A percentile compares a stretch with the other conserved stretches of the same genome.
These are phyloP conservation scores for Azolla pinnata DNA, from an alignment of 75 land plant species.

Conservation along the genomic window DNA sequence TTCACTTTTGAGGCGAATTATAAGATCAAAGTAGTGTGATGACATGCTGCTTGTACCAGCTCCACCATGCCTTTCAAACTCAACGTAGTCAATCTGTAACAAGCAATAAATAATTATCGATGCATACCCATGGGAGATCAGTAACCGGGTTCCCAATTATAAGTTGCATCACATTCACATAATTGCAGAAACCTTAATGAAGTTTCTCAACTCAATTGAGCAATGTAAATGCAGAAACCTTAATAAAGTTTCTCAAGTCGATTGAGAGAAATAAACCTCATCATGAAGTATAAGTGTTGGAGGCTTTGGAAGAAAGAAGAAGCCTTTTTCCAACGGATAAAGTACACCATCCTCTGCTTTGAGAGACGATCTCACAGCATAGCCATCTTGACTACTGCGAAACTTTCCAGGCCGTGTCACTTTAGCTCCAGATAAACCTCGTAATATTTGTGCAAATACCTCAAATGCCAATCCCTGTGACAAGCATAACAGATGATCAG, in stretches of 20 bases:
- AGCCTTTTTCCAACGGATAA: constrained; percentile 44
- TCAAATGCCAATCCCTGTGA: constrained; percentile 29
- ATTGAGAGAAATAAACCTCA: constrained; percentile 24
- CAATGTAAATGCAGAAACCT: too few relatives aligned
- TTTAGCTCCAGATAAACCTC: constrained; percentile 40
- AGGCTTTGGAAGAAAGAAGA: constrained; percentile 44
- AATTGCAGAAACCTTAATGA: constrained; percentile 6
- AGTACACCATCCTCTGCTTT: constrained; percentile 43
- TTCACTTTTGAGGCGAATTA: constrained; percentile 35
- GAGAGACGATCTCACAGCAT: constrained; percentile 31
- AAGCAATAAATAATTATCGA: too few relatives aligned
- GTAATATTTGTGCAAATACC: constrained; percentile 31
- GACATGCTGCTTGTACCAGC: constrained; percentile 42
- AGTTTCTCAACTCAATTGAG: too few relatives aligned
- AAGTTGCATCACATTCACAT: too few relatives aligned
- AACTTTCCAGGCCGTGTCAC: constrained; percentile 43
- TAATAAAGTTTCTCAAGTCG: too few relatives aligned
- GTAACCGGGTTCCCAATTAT: too few relatives aligned
- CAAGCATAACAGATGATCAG: too few relatives aligned
- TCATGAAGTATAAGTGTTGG: constrained; percentile 44
- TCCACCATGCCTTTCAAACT: constrained; percentile 47
- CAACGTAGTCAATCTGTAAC: constrained; percentile 37
- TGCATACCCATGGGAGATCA: too few relatives aligned
- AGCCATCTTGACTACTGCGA: constrained; percentile 44
- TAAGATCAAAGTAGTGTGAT: constrained; percentile 40